A percentile compares a stretch with the other conserved stretches of the same genome.
phyloP scores from a whole-genome alignment of 805 yeast genomes.

The Zygoascus biomembranicola region DNA sequence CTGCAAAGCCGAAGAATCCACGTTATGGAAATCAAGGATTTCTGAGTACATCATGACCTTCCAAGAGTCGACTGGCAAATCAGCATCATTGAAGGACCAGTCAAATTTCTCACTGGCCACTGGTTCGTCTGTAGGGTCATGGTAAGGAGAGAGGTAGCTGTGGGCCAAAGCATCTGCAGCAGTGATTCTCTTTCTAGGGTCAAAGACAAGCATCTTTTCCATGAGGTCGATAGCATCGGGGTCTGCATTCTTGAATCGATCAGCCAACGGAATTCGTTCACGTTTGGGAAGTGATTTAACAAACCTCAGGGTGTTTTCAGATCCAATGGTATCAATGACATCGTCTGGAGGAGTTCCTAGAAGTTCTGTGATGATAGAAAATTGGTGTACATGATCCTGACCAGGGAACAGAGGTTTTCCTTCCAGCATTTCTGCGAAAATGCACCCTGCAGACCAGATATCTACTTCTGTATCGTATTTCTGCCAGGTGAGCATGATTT shows the following conservation, averaged over 20 bases:
- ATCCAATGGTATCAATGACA: conserved; percentile 91
- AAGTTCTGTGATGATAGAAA: conserved; percentile 90
- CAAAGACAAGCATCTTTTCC: conserved; percentile 87
- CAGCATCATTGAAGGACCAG: conserved; percentile 98
- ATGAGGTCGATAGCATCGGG: conserved; percentile 74
- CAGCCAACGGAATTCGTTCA: conserved; percentile 82
- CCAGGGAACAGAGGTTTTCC: conserved; percentile 98
- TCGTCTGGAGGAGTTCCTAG: conserved; percentile 95
- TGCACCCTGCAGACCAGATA: conserved; percentile 97
- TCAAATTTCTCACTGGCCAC: conserved; percentile 87
- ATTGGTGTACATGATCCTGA: conserved; percentile 96
- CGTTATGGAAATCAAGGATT: conserved; percentile 91
- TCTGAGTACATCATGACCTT: conserved; percentile 98
- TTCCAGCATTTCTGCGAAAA: conserved; percentile 94
- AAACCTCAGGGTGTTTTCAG: conserved; percentile 89
- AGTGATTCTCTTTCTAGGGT: conserved; percentile 87
- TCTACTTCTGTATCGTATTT: conserved; percentile 95
- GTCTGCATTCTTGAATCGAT: conserved; percentile 63
- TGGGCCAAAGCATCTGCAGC: conserved; percentile 87
- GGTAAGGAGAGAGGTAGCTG: conserved; percentile 89
- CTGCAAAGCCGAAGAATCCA: conserved; percentile 34
- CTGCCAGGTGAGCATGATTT: conserved; percentile 98
- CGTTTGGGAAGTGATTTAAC: conserved; percentile 89
- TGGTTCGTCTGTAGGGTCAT: conserved; percentile 97
- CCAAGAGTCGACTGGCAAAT: conserved; percentile 96